Evolutionary conservation across 768 basidiomycete species (phyloP).

Genomic region (Amanita muscaria): DNA sequence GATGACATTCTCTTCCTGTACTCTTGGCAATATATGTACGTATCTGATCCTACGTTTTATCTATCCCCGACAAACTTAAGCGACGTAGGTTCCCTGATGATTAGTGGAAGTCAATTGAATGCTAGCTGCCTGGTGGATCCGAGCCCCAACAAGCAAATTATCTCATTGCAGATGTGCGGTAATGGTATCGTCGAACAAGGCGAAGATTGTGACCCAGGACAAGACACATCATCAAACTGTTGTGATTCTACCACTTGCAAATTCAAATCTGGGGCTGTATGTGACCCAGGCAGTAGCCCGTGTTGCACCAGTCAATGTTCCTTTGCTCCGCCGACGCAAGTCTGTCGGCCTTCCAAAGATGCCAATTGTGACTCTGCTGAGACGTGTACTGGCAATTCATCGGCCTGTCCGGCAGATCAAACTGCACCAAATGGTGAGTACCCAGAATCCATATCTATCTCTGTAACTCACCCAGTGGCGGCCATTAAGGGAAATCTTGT

Average conservation of each 20-base stretch:
- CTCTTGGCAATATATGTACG: conserved; percentile 78
- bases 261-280: conserved; percentile 61
- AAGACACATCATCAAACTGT: conserved; percentile 50
- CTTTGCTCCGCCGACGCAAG: conserved; percentile 57
- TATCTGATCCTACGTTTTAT: conserved; percentile 8
- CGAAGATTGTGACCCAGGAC: conserved; percentile 84
- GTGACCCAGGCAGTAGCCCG: conserved; percentile 66
- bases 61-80: not conserved
- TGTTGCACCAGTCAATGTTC: conserved; percentile 68
- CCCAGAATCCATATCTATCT: conserved; percentile 4
- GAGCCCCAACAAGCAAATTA: conserved; percentile 31
- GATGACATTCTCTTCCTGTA: conserved; percentile 68
- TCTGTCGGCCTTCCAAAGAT: conserved; percentile 68
- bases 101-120: conserved; percentile 40
- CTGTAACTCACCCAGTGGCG: not conserved
- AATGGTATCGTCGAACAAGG: conserved; percentile 78
- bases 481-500: conserved; percentile 48
- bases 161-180: conserved; percentile 68
- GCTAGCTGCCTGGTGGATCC: conserved; percentile 65
- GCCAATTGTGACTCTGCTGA: conserved; percentile 61
- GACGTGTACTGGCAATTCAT: conserved; percentile 66
- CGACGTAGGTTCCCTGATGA: conserved; percentile 53
- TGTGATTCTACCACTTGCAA: conserved; percentile 72
- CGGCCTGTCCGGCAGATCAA: conserved; percentile 61
- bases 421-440: conserved; percentile 53